Conservation (phyloP, 768 basidiomycete genomes). For the Agaricus subrufescens region DNA sequence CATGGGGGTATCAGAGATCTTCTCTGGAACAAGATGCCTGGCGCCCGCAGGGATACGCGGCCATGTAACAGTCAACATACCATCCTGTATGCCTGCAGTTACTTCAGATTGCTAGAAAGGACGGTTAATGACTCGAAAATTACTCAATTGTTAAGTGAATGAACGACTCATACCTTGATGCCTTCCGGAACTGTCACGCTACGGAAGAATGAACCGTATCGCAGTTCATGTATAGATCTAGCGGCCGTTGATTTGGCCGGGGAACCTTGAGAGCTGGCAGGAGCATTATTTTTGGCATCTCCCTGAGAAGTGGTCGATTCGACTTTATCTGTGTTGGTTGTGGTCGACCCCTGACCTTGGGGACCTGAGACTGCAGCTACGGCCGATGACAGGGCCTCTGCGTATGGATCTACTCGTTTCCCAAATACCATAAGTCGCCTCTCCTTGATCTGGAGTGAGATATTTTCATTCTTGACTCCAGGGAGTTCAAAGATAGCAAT, state of each 20-base stretch:
- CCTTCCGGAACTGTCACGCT: conserved; percentile 31
- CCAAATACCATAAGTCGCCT: conserved; percentile 31
- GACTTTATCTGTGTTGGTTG: conserved; percentile 10
- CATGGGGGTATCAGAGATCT: neutral
- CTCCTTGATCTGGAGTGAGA: conserved; percentile 29
- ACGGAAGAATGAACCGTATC: conserved; percentile 40
- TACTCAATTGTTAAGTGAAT: conserved; percentile 9
- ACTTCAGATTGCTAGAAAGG: conserved; percentile 30
- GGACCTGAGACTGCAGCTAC: conserved; percentile 2
- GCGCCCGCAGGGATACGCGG: conserved; percentile 18
- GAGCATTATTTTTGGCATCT: neutral
- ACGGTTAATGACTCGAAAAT: conserved; percentile 19
- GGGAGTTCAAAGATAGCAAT: conserved; percentile 41
- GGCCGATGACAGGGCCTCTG: conserved; percentile 2
- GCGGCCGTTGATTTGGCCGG: neutral
- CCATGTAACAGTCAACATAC: conserved; percentile 40
- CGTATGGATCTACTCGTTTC: conserved; percentile 21
- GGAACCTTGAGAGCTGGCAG: neutral
- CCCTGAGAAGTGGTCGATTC: neutral
- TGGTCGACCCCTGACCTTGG: neutral
- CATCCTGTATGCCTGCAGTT: conserved; percentile 29
- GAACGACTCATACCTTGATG: conserved; percentile 27
- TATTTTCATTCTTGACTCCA: conserved; percentile 32
- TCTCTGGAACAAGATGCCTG: neutral
- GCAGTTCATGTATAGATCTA: conserved; percentile 31